phyloP scores from a whole-genome alignment of 805 yeast species.

The Wickerhamiella musiphila region DNA sequence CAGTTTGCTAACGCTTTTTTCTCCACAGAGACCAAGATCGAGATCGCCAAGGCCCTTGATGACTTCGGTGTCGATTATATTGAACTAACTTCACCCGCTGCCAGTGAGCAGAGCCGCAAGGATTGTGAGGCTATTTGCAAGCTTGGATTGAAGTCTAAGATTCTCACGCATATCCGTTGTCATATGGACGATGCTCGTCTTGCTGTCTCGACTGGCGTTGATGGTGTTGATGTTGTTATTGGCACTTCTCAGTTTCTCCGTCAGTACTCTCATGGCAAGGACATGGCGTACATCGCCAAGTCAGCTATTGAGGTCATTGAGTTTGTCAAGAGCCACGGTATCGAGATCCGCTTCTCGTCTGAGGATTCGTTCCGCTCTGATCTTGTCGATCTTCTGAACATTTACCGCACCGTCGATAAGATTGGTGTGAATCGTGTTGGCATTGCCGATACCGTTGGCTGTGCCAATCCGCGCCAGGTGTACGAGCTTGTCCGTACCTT shows the following conservation, averaged over 20 bases:
- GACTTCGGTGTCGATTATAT: conserved; percentile 97
- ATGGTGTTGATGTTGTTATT: conserved; percentile 96
- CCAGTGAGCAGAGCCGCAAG: conserved; percentile 77
- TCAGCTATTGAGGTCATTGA: conserved; percentile 93
- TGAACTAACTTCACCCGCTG: conserved; percentile 94
- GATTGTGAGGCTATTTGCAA: conserved; percentile 99
- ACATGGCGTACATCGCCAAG: conserved; percentile 94
- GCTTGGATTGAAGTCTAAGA: conserved; percentile 87
- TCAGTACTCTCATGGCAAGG: conserved; percentile 93
- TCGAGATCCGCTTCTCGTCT: conserved; percentile 89
- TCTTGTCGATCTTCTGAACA: conserved; percentile 84
- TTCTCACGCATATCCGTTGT: conserved; percentile 91
- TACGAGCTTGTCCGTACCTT: conserved; percentile 90
- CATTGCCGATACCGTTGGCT: conserved; percentile 97
- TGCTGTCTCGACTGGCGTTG: conserved; percentile 97
- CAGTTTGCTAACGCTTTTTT: conserved; percentile 97
- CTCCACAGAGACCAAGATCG: conserved; percentile 84
- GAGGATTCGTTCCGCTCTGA: conserved; percentile 97
- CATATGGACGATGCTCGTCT: conserved; percentile 98
- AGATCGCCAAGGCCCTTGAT: conserved; percentile 91
- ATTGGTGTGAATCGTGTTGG: conserved; percentile 98
- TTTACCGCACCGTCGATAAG: conserved; percentile 89
- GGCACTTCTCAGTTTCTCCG: conserved; percentile 93
- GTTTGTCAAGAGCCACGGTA: conserved; percentile 90
- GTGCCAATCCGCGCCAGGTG: conserved; percentile 98